phyloP scores from a whole-genome alignment of 306 rosid genomes.

The Quercus glauca region DNA sequence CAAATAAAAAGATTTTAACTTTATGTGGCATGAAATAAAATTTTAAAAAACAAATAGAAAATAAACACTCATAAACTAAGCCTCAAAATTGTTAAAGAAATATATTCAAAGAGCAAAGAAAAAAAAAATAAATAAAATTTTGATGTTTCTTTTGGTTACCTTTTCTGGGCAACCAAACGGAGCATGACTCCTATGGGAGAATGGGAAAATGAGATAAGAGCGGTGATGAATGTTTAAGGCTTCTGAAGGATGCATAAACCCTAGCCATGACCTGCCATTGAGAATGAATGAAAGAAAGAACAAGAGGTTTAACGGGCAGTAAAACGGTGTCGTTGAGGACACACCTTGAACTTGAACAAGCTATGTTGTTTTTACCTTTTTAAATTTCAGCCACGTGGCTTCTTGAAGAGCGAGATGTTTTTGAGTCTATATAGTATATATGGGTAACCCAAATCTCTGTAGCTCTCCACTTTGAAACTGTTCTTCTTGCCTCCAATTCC shows the following conservation, averaged over 20 bases:
- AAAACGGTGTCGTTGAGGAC: not conserved
- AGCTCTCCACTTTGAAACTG: no score
- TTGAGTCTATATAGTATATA: no score
- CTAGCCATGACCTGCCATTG: not conserved
- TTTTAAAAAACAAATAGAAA: not conserved
- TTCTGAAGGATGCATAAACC: not conserved
- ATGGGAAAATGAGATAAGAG: no score
- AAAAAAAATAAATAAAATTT: not conserved
- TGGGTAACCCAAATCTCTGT: no score
- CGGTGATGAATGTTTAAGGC: not conserved
- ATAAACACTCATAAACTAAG: not conserved
- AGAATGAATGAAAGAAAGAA: not conserved
- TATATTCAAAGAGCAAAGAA: not conserved
- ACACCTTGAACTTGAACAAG: not conserved
- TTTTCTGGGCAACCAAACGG: not conserved
- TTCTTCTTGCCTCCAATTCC: no score
- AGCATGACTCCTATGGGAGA: not conserved
- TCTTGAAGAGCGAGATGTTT: no score
- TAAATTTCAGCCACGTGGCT: no score
- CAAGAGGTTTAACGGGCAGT: not conserved
- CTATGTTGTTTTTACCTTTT: no score
- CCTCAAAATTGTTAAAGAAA: not conserved
- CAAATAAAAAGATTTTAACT: not conserved
- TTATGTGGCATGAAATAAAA: not conserved
- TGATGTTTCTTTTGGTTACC: not conserved